Base-by-base conservation (phyloP, 176 grass and related monocot species). In the Alloteropsis semialata region DNA sequence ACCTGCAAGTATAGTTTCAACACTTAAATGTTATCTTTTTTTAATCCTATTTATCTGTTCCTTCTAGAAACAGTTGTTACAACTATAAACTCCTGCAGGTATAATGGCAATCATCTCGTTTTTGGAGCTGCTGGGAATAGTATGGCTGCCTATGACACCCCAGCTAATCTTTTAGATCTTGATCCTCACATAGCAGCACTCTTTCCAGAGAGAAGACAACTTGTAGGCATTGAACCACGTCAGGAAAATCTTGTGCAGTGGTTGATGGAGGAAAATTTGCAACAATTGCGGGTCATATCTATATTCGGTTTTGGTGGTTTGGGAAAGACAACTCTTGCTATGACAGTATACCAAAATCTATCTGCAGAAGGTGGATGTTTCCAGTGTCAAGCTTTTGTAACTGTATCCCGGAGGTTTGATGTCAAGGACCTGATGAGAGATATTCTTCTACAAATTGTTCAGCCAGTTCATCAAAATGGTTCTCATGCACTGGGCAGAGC, bases 241-340 rank as follows among this genome's bases (percentile, higher is more conserved):
- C 77, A 74, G 6, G 29, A 49, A 8, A 39, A 39, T 67, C 8
- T 90, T 34, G 8, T 87, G 5, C 27, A 28, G 2, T 87, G 77
- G 78, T 80, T 87, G 34, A 59, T 63, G 73, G 84, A 68, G 1
- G 25, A 56, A 48, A 3, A 74, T 2, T 1, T 77, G 44, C 78
- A 63, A 34, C 25, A 42, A 21, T 29, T 84, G 14, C n/a, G 48
- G 25, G 84, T 78, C 22, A 16, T 90, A 53, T 84, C 79, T 15
- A 64, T 87, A 74, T 65, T 50, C 0, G 74, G 79, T 39, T 90
- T 90, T 48, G 79, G 79, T 82, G 84, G 88, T 79, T 81, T 84
- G 62, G 88, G 79, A 0, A 90, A 90, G 88, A 90, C 88, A 14
- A 90, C 88, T 25, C 73, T 90, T 87, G 88, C 79, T 60, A 84